Percentiles rank a stretch among this genome's conserved stretches.
Conservation (phyloP, 805 yeast species). For the Lipomyces mesembrius region DNA sequence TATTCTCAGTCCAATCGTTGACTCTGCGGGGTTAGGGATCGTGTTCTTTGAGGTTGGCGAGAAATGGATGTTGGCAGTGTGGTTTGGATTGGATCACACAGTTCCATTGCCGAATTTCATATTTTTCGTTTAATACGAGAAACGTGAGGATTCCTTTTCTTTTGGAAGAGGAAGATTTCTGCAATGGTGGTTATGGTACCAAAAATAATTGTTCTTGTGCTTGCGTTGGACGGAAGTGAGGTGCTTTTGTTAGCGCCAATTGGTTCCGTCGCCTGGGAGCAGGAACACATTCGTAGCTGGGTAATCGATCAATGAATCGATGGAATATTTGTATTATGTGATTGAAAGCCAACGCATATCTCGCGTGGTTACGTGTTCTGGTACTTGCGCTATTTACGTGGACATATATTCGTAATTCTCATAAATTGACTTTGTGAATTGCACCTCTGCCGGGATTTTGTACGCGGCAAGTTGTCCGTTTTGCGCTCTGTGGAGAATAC, state of each 20-base stretch:
- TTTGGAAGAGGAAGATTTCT: slow-evolving; percentile 7
- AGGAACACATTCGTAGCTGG: slow-evolving; percentile 23
- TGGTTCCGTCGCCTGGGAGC: slow-evolving; percentile 33
- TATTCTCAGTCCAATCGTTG: not conserved
- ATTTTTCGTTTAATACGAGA: not conserved
- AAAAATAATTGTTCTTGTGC: slow-evolving; percentile 31
- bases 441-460: too few relatives aligned
- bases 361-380: too few relatives aligned
- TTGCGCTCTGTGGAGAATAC: too few relatives aligned
- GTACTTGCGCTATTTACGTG: too few relatives aligned
- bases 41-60: not conserved
- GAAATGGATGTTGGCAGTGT: not conserved
- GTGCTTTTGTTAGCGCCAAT: slow-evolving; percentile 1
- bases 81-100: slow-evolving; percentile 25
- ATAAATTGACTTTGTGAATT: too few relatives aligned
- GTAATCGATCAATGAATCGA: not conserved
- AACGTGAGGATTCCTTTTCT: not conserved
- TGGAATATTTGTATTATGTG: not conserved
- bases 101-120: slow-evolving; percentile 32
- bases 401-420: too few relatives aligned
- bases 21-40: not conserved
- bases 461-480: too few relatives aligned
- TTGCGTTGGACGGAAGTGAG: slow-evolving; percentile 32
- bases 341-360: not conserved
- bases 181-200: slow-evolving; percentile 38